Conservation (phyloP, 805 yeast species). For the Candida anglica region DNA sequence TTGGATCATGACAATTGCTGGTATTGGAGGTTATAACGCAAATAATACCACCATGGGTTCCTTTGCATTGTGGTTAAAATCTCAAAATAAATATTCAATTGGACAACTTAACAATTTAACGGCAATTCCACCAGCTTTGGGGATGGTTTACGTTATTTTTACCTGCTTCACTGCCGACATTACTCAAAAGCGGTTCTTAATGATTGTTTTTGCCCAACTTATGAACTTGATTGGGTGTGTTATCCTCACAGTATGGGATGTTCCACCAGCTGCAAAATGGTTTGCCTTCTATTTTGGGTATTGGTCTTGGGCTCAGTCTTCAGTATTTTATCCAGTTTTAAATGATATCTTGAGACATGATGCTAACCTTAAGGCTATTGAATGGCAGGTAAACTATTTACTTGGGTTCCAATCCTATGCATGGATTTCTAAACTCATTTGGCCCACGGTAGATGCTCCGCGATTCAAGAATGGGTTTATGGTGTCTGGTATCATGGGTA, state of each 20-base stretch:
- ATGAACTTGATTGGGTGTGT: slow-evolving; percentile 16
- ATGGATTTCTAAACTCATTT: slow-evolving; percentile 29
- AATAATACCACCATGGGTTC: slow-evolving; percentile 27
- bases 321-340: slow-evolving; percentile 15
- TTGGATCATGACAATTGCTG: slow-evolving; percentile 19
- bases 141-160: slow-evolving; percentile 46
- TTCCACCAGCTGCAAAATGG: slow-evolving; percentile 18
- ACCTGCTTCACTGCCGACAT: slow-evolving; percentile 51
- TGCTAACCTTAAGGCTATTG: slow-evolving; percentile 15
- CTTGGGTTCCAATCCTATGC: slow-evolving; percentile 24
- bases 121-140: slow-evolving; percentile 56
- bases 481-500: slow-evolving; percentile 37
- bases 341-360: slow-evolving; percentile 18
- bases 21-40: slow-evolving; percentile 27
- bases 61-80: slow-evolving; percentile 26
- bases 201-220: slow-evolving; percentile 13
- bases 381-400: slow-evolving; percentile 14
- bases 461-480: slow-evolving; percentile 47
- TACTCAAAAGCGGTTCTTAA: slow-evolving; percentile 20
- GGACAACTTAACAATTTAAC: slow-evolving; percentile 47
- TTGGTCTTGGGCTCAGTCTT: slow-evolving; percentile 18
- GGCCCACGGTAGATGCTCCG: slow-evolving; percentile 53
- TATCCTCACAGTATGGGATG: slow-evolving; percentile 16
- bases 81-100: slow-evolving; percentile 33
- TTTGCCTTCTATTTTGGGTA: slow-evolving; percentile 13